These are phyloP conservation scores for Petasospora fabianii DNA, from an alignment of 1,139 yeast genomes.

Conservation along the genomic window DNA sequence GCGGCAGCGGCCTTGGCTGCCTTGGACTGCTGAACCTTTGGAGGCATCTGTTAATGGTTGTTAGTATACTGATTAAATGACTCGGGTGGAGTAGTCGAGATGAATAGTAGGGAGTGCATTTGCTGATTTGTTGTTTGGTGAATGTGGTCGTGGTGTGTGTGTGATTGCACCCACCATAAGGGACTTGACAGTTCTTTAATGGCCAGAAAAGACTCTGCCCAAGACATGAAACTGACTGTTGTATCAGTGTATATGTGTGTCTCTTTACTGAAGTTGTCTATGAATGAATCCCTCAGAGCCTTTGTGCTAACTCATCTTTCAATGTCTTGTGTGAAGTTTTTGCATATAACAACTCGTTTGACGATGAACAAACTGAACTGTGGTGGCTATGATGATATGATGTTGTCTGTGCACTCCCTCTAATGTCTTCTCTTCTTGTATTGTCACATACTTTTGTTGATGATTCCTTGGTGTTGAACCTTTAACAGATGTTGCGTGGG, in stretches of 20 bases:
- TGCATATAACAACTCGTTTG: too few relatives aligned
- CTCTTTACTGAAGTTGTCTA: background rate
- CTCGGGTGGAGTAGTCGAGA: background rate
- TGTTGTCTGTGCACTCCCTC: background rate
- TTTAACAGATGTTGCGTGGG: background rate
- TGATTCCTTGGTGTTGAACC: conserved; percentile 15
- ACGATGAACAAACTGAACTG: background rate
- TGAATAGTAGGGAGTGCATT: background rate
- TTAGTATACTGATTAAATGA: conserved; percentile 37
- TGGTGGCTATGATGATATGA: background rate
- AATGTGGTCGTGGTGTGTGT: background rate
- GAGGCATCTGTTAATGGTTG: conserved; percentile 73
- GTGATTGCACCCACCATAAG: too few relatives aligned
- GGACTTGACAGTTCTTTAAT: too few relatives aligned
- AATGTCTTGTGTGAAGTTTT: too few relatives aligned
- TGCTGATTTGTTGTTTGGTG: background rate
- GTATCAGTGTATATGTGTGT: too few relatives aligned
- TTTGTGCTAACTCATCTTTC: too few relatives aligned
- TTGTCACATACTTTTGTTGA: conserved; percentile 16
- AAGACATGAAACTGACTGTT: too few relatives aligned
- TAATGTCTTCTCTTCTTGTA: background rate
- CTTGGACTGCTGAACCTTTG: conserved; percentile 98
- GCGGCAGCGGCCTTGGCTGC: conserved; percentile 99
- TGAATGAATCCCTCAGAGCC: too few relatives aligned
- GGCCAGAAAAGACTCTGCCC: too few relatives aligned